A percentile compares a stretch with the other conserved stretches of the same genome.
Conservation (phyloP, 768 basidiomycete genomes). For the Austroboletus festivus region DNA sequence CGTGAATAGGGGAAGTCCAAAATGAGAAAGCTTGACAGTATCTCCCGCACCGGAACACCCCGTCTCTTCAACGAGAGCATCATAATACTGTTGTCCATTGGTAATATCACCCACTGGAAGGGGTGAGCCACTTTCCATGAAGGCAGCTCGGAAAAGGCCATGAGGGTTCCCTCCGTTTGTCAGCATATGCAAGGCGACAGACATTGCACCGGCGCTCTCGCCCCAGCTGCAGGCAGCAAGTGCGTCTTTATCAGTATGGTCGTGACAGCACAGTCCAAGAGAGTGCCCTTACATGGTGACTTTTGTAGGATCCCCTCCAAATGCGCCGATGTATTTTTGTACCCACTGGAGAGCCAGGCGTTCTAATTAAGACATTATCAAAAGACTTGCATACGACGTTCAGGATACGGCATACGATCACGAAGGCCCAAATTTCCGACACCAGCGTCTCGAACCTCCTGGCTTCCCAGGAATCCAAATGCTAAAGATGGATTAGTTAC, state of each 20-base stretch:
- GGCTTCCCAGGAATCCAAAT: constrained; percentile 40
- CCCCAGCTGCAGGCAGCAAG: constrained; percentile 25
- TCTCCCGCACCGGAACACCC: constrained; percentile 25
- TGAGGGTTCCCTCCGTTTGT: constrained; percentile 21
- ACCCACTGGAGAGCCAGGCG: constrained; percentile 49
- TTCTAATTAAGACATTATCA: constrained; percentile 16
- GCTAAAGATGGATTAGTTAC: constrained; percentile 7
- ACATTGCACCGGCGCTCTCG: constrained; percentile 37
- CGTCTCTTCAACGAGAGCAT: constrained; percentile 26
- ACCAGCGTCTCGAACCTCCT: constrained; percentile 39
- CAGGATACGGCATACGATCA: background rate
- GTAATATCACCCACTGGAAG: constrained; percentile 22
- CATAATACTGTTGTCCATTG: constrained; percentile 26
- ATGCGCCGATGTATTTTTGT: constrained; percentile 51
- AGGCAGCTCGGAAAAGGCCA: constrained; percentile 20
- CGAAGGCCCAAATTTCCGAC: constrained; percentile 46
- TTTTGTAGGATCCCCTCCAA: constrained; percentile 53
- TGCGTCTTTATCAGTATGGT: background rate
- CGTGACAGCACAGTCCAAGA: background rate
- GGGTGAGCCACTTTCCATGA: constrained; percentile 43
- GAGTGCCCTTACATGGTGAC: constrained; percentile 24
- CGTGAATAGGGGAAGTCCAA: too few relatives aligned
- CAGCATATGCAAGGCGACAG: constrained; percentile 28
- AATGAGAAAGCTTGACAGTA: too few relatives aligned
- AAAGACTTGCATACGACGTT: too few relatives aligned